Conservation (phyloP, 1,284 basidiomycete species). For the Ustilago shanxiensis region DNA sequence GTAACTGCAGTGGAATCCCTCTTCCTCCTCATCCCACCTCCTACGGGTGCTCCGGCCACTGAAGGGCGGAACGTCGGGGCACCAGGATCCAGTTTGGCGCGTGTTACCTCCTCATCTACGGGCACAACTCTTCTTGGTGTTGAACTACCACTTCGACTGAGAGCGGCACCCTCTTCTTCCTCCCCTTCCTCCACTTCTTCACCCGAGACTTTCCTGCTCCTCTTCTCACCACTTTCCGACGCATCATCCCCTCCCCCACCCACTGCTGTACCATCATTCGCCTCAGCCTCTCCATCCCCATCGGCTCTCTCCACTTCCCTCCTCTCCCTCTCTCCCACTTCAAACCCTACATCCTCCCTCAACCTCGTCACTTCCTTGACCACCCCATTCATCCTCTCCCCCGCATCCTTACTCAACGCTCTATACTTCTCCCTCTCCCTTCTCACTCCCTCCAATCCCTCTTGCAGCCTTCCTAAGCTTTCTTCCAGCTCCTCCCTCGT, state of each 20-base stretch:
- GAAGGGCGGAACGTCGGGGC: conserved; percentile 30
- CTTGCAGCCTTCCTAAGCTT: conserved; percentile 25
- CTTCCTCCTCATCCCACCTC: conserved; percentile 25
- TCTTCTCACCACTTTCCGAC: conserved; percentile 6
- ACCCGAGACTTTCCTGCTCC: conserved; percentile 1
- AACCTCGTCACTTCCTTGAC: conserved; percentile 21
- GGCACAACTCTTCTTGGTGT: conserved; percentile 7
- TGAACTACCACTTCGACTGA: conserved; percentile 18
- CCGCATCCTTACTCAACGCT: conserved; percentile 23
- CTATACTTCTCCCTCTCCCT: conserved; percentile 45
- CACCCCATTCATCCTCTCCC: conserved; percentile 25
- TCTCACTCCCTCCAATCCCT: conserved; percentile 26
- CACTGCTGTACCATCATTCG: neutral
- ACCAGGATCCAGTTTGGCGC: conserved; percentile 18
- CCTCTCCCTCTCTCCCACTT: conserved; percentile 57
- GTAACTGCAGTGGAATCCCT: conserved; percentile 36
- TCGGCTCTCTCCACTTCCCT: conserved; percentile 51
- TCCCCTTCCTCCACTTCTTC: conserved; percentile 43
- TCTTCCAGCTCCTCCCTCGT: conserved; percentile 51
- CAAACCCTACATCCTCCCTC: conserved; percentile 46
- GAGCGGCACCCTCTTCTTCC: conserved; percentile 16
- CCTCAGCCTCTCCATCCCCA: conserved; percentile 43
- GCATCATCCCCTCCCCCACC: conserved; percentile 12
- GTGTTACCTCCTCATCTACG: neutral
- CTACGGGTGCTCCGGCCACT: neutral